Conservation (phyloP, 306 rosid genomes). For the Ceratonia siliqua region DNA sequence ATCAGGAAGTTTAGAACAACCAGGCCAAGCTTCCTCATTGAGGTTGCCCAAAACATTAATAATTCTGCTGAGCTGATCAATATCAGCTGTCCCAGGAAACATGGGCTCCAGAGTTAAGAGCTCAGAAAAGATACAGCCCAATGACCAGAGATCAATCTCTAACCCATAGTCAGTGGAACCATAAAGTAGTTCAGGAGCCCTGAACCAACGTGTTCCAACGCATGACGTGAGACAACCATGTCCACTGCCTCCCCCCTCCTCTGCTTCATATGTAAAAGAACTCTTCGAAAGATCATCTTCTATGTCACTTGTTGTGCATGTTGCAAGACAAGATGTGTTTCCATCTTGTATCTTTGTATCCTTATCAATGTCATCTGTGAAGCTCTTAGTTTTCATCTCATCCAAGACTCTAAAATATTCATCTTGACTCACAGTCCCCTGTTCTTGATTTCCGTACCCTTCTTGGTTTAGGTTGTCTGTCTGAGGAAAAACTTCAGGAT, state of each 20-base stretch:
- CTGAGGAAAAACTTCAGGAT: constrained; percentile 40
- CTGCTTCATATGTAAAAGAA: constrained; percentile 63
- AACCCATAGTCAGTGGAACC: constrained; percentile 75
- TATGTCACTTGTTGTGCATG: constrained; percentile 73
- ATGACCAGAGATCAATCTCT: constrained; percentile 90
- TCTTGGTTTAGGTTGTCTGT: constrained; percentile 36
- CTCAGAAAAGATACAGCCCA: constrained; percentile 84
- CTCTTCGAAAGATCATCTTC: constrained; percentile 70
- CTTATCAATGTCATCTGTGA: constrained; percentile 51
- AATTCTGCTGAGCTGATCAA: constrained; percentile 83
- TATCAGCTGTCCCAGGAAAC: constrained; percentile 80
- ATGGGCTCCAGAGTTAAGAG: constrained; percentile 69
- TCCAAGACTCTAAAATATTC: constrained; percentile 74
- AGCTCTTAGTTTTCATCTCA: constrained; percentile 63
- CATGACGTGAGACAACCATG: constrained; percentile 73
- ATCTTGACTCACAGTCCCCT: constrained; percentile 53
- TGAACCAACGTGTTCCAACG: constrained; percentile 86
- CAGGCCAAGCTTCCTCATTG: constrained; percentile 75
- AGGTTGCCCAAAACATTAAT: constrained; percentile 67
- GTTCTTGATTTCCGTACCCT: constrained; percentile 41
- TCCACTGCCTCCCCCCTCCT: constrained; percentile 52
- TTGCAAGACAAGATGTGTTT: constrained; percentile 80
- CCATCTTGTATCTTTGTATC: constrained; percentile 64
- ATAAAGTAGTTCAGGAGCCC: constrained; percentile 84
- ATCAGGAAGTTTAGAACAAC: constrained; percentile 74